Conservation (phyloP, 805 yeast genomes). For the Ogataea minuta region DNA sequence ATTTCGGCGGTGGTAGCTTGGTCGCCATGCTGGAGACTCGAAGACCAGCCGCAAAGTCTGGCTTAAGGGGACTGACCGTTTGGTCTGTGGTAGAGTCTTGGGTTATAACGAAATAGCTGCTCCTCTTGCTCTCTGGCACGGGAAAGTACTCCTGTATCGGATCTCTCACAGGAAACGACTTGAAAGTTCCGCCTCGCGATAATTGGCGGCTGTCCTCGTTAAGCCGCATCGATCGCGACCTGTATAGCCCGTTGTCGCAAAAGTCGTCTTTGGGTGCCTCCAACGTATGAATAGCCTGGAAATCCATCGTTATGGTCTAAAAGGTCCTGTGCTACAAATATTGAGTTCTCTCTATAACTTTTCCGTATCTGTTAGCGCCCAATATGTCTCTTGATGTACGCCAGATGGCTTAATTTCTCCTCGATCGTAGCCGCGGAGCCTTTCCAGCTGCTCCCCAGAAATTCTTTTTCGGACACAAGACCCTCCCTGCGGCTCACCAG, state of each 20-base stretch:
- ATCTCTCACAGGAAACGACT: constrained; percentile 4
- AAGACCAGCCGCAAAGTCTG: constrained; percentile 6
- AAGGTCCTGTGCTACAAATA: background rate
- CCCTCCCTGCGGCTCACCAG: background rate
- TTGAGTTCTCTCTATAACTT: background rate
- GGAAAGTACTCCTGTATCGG: constrained; percentile 10
- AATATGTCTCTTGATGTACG: constrained; percentile 26
- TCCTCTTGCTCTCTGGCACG: constrained; percentile 11
- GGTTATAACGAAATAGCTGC: constrained; percentile 9
- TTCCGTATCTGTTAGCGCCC: constrained; percentile 2
- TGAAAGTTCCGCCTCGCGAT: constrained; percentile 1
- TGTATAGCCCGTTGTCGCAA: constrained; percentile 6
- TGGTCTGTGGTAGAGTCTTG: constrained; percentile 11
- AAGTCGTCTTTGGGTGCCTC: constrained; percentile 3
- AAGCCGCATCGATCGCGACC: constrained; percentile 3
- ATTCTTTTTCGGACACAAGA: constrained; percentile 30
- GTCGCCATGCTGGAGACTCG: constrained; percentile 12
- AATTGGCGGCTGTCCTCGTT: constrained; percentile 1
- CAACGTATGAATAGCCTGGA: constrained; percentile 2
- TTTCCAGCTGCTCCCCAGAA: constrained; percentile 33
- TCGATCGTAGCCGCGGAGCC: constrained; percentile 24
- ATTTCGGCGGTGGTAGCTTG: constrained; percentile 5
- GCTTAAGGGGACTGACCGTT: constrained; percentile 13
- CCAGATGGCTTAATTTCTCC: constrained; percentile 34
- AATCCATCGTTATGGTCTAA: constrained; percentile 1